Conservation (phyloP, 78 protist genomes). For the Dictyostelium citrinum region DNA sequence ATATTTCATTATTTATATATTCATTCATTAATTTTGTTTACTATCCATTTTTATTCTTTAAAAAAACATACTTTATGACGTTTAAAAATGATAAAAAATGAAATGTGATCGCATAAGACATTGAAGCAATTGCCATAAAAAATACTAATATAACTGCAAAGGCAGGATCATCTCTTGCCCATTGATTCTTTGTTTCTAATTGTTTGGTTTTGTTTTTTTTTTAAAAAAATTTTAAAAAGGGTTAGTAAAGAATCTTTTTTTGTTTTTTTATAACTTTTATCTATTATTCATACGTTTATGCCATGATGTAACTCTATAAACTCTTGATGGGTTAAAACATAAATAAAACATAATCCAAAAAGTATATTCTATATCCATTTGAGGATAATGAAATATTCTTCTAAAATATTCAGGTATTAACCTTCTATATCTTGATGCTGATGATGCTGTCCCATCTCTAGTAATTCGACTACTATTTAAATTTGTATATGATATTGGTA, state of each 20-base stretch:
- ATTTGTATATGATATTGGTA: constrained; percentile 34
- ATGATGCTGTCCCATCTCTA: constrained; percentile 1
- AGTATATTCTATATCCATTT: constrained; percentile 93
- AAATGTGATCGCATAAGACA: constrained; percentile 78
- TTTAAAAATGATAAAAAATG: constrained; percentile 36
- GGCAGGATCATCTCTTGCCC: constrained; percentile 99
- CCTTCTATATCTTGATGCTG: constrained; percentile 21
- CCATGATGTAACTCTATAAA: constrained; percentile 83
- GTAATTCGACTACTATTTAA: background rate
- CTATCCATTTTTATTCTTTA: no score
- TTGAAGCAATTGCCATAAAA: constrained; percentile 83
- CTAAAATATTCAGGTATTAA: constrained; percentile 78
- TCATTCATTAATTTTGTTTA: no score
- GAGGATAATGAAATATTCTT: constrained; percentile 75
- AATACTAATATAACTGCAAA: constrained; percentile 84
- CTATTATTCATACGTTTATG: constrained; percentile 76
- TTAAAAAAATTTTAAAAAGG: background rate
- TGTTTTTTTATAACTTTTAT: background rate
- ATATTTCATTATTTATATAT: background rate
- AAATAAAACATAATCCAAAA: constrained; percentile 88
- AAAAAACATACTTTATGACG: constrained; percentile 50
- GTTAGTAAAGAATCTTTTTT: background rate
- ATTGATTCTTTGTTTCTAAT: constrained; percentile 91
- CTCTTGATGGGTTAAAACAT: constrained; percentile 83
- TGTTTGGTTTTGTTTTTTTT: background rate